Evolutionary conservation across 2,329 filamentous ascomycete species (phyloP).

Genomic region (Ceratocystis huliohia): DNA sequence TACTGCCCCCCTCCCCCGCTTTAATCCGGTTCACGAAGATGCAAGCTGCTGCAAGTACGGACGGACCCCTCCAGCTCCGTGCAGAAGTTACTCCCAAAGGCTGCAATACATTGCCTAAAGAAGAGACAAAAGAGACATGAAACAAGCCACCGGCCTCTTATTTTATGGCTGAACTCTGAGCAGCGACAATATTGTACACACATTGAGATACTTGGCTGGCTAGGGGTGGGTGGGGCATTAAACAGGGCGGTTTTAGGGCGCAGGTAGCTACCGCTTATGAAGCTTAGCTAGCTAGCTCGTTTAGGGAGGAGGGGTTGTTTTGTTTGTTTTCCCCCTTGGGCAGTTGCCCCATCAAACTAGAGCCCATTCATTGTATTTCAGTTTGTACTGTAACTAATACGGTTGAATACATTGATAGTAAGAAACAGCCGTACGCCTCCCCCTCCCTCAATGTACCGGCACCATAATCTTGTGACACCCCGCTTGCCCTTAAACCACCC

Average conservation of each 20-base stretch:
- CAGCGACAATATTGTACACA: neutral
- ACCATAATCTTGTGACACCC: neutral
- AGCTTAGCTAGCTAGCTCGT: neutral
- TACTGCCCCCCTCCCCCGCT: neutral
- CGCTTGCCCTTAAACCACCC: neutral
- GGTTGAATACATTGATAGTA: neutral
- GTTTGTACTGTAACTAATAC: neutral
- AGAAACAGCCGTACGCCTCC: no score
- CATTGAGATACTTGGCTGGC: neutral
- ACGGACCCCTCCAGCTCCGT: neutral
- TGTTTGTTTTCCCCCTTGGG: neutral
- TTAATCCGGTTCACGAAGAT: neutral
- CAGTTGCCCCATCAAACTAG: neutral
- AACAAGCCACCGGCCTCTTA: neutral
- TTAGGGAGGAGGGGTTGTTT: neutral
- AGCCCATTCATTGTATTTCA: neutral
- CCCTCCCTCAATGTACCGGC: no score
- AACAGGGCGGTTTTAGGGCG: constrained; percentile 1
- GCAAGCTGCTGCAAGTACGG: neutral
- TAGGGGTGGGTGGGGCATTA: neutral
- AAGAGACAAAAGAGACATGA: neutral
- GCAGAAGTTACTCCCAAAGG: neutral
- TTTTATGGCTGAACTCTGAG: neutral
- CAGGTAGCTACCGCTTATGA: neutral
- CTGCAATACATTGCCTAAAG: neutral